A percentile compares a stretch with the other conserved stretches of the same genome.
phyloP scores from a whole-genome alignment of 23 red algal genomes.

The Gracilaria domingensis region DNA sequence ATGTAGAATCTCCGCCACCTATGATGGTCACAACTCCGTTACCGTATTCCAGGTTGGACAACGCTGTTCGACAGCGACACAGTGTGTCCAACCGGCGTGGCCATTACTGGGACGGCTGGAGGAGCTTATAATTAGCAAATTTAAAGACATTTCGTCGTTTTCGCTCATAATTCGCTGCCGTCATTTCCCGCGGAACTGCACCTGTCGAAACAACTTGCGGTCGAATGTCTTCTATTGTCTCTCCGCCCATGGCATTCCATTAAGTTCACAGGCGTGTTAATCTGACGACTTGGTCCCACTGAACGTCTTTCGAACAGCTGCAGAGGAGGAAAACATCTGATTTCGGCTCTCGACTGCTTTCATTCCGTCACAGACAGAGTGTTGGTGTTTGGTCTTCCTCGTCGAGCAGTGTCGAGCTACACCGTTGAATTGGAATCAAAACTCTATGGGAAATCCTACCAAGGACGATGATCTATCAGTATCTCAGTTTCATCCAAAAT shows the following conservation, averaged over 20 bases:
- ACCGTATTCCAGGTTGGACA: no score
- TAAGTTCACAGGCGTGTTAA: not conserved
- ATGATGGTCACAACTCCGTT: no score
- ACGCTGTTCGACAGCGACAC: no score
- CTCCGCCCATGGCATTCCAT: not conserved
- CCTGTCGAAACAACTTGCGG: not conserved
- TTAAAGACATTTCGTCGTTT: conserved; percentile 3
- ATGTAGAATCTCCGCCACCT: no score
- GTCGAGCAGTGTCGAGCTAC: not conserved
- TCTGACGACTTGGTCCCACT: not conserved
- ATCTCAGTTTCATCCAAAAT: not conserved
- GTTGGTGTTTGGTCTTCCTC: not conserved
- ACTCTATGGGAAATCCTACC: conserved; percentile 22
- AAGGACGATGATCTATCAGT: conserved; percentile 5
- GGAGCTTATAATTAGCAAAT: not conserved
- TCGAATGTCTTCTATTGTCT: not conserved
- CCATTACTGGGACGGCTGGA: no score
- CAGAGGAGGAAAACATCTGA: not conserved
- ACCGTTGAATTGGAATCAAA: not conserved
- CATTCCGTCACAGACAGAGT: not conserved
- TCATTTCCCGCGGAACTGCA: not conserved
- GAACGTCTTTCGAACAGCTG: not conserved
- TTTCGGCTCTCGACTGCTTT: not conserved
- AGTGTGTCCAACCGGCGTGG: no score
- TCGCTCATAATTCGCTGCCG: not conserved